Evolutionary conservation across 768 basidiomycete genomes (phyloP).

Genomic region (Rickenella mellea): DNA sequence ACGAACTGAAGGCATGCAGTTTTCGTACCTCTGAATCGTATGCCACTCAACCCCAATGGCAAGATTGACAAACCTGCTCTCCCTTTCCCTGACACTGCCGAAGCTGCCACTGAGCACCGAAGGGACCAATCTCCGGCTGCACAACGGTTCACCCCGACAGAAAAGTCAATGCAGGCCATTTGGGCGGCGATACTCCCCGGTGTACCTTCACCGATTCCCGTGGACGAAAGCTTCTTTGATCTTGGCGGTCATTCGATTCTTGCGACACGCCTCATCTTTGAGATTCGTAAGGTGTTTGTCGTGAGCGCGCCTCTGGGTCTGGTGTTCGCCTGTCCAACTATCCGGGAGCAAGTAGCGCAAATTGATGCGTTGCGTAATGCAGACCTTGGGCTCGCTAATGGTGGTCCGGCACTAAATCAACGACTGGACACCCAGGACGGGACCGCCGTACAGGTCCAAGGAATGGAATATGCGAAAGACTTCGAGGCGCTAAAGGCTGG

Average conservation of each 20-base stretch:
- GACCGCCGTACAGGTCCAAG: constrained; percentile 11
- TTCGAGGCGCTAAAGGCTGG: constrained; percentile 49
- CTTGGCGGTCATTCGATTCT: constrained; percentile 97
- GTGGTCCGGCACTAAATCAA: constrained; percentile 8
- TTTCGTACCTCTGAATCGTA: constrained; percentile 86
- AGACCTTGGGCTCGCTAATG: constrained; percentile 64
- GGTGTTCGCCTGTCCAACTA: constrained; percentile 86
- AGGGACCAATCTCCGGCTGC: constrained; percentile 22
- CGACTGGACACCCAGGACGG: constrained; percentile 8
- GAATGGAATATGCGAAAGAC: constrained; percentile 71
- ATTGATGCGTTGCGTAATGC: constrained; percentile 68
- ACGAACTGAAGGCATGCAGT: constrained; percentile 35
- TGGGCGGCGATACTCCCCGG: constrained; percentile 79
- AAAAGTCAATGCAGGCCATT: constrained; percentile 72
- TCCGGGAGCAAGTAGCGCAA: constrained; percentile 63
- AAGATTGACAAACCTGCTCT: constrained; percentile 98
- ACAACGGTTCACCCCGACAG: constrained; percentile 53
- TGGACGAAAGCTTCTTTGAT: constrained; percentile 96
- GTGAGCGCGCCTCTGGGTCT: constrained; percentile 86
- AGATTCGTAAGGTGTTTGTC: constrained; percentile 87
- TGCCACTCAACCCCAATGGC: constrained; percentile 98
- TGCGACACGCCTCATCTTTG: constrained; percentile 93
- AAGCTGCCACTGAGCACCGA: constrained; percentile 32
- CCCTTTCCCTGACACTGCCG: constrained; percentile 95
- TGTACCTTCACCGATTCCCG: constrained; percentile 65